These are phyloP conservation scores for Kwoniella sp. DNA, from an alignment of 768 basidiomycete genomes.

Conservation along the genomic window DNA sequence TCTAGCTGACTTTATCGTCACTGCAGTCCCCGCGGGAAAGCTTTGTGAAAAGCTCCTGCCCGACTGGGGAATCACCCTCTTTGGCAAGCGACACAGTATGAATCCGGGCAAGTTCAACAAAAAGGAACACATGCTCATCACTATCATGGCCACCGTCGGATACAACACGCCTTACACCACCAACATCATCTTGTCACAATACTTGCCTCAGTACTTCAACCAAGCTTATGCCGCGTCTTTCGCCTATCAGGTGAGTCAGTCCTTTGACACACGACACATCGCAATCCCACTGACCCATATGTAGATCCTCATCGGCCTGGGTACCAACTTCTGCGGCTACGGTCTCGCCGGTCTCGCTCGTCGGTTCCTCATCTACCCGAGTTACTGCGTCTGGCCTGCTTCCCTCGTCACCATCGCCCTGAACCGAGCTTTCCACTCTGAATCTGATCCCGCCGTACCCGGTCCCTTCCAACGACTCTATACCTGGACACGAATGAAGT, in stretches of 20 bases:
- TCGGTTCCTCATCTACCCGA: conserved; percentile 89
- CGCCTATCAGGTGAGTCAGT: conserved; percentile 23
- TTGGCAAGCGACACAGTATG: conserved; percentile 31
- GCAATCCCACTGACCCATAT: not conserved
- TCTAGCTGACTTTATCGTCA: not conserved
- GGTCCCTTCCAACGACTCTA: conserved; percentile 72
- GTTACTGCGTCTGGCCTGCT: conserved; percentile 53
- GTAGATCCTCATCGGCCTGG: conserved; percentile 65
- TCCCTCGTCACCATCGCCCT: conserved; percentile 37
- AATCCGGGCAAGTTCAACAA: conserved; percentile 50
- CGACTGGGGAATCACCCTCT: conserved; percentile 25
- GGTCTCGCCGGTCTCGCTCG: conserved; percentile 85
- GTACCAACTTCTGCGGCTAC: conserved; percentile 88
- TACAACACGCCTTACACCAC: conserved; percentile 45
- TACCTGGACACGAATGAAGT: conserved; percentile 27
- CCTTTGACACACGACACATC: not conserved
- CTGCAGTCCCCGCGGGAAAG: conserved; percentile 33
- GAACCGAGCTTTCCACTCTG: conserved; percentile 54
- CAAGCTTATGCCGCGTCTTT: conserved; percentile 47
- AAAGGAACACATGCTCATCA: conserved; percentile 54
- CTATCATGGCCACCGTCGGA: conserved; percentile 47
- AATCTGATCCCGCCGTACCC: conserved; percentile 87
- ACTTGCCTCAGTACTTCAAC: conserved; percentile 42
- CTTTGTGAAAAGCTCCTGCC: conserved; percentile 31
- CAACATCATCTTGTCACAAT: conserved; percentile 36